A percentile compares a stretch with the other conserved stretches of the same genome.
Conservation (phyloP, 202 grass and related monocot genomes). For the Carex sylvatica region DNA sequence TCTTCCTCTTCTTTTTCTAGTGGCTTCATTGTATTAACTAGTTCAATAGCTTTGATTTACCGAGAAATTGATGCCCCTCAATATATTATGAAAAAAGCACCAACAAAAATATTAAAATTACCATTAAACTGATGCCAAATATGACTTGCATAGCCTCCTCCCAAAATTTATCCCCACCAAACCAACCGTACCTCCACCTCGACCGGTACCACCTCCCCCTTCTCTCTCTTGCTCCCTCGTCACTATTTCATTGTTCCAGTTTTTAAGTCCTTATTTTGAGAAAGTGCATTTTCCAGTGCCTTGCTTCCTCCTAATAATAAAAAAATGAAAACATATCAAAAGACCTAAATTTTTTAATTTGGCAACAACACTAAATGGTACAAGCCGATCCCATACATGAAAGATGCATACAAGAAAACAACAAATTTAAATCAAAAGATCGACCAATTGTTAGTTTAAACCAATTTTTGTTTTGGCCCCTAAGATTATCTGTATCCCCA, state of each 20-base stretch:
- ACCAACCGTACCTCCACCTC: conserved; percentile 63
- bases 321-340: neutral
- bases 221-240: conserved; percentile 27
- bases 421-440: too few species aligned
- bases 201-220: conserved; percentile 33
- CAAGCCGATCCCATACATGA: too few species aligned
- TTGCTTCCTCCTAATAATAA: conserved; percentile 39
- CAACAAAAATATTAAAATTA: conserved; percentile 17
- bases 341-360: neutral
- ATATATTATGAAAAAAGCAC: neutral
- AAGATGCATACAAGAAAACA: too few species aligned
- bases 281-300: conserved; percentile 44
- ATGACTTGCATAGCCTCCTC: conserved; percentile 59
- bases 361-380: neutral
- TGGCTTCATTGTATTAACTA: neutral
- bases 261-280: conserved; percentile 43
- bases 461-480: too few species aligned
- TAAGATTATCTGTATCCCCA: too few species aligned
- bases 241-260: conserved; percentile 40
- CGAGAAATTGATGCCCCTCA: neutral
- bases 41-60: neutral
- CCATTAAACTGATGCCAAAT: conserved; percentile 50
- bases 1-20: neutral
- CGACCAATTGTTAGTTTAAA: too few species aligned
- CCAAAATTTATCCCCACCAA: conserved; percentile 58